Evolutionary conservation across 129 eudicot genomes (phyloP).

Genomic region (Pittosporum tobira): DNA sequence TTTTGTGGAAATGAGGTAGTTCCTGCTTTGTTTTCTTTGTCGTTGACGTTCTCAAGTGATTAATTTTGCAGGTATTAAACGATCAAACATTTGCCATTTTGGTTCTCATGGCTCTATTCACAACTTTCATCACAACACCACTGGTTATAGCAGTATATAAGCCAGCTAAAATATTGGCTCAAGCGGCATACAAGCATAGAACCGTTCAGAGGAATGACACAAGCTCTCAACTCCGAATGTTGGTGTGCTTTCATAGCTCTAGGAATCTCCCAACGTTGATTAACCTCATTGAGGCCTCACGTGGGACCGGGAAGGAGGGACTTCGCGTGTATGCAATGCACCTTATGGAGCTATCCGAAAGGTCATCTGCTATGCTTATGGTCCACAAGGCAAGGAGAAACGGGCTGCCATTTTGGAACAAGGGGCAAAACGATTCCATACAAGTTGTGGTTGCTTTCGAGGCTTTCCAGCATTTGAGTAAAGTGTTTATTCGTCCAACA

Average conservation of each 20-base stretch:
- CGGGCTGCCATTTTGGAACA: too few species aligned
- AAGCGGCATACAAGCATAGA: conserved; percentile 16
- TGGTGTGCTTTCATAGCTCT: conserved; percentile 22
- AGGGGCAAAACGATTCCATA: neutral
- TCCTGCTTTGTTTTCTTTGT: too few species aligned
- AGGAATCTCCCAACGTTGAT: conserved; percentile 25
- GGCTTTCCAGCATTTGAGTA: too few species aligned
- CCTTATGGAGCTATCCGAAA: too few species aligned
- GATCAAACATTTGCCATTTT: too few species aligned
- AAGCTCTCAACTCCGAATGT: neutral
- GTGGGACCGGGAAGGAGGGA: conserved; percentile 19
- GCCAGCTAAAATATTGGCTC: conserved; percentile 12
- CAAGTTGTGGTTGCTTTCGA: conserved; percentile 20
- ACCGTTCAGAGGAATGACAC: conserved; percentile 15
- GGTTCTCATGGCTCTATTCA: conserved; percentile 33
- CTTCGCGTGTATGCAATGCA: too few species aligned
- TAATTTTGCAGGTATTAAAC: too few species aligned
- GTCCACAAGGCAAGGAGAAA: too few species aligned
- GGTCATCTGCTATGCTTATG: too few species aligned
- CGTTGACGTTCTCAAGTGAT: too few species aligned
- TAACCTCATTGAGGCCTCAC: too few species aligned
- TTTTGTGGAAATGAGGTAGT: too few species aligned
- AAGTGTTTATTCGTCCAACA: conserved; percentile 17
- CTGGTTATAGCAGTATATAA: conserved; percentile 21
- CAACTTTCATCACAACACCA: conserved; percentile 31